Base-by-base conservation (phyloP, 371 early-diverging fungal genomes). In the Apophysomyces elegans region DNA sequence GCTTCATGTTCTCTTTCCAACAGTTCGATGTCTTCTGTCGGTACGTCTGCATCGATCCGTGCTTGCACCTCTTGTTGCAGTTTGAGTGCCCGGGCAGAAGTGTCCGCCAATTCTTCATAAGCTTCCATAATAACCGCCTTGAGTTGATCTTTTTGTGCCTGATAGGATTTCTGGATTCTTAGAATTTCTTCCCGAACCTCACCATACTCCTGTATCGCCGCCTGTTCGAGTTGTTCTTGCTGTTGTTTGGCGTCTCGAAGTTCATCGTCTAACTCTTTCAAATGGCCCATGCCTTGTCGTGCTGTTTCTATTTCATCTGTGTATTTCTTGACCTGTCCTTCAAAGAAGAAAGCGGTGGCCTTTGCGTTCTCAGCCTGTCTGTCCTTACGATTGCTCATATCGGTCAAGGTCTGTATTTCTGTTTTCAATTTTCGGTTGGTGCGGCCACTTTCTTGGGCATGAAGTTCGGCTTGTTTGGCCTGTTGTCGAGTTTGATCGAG, bases 321-420 rank as follows among this genome's bases (percentile, higher is more conserved):
- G 45, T 80, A 83, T 39, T 83, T 83, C 56, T 80, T 83, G 13
- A 83, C 77, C 62, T 83, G 83, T 4, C 83, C 79, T 58, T 83
- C 80, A 63, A 83, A 80, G 47, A 83, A 83, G 63, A 83, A 83
- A 2, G 83, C 78, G 0, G 80, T 83, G 14, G 83, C 83, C 46
- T 83, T 83, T 2, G 83, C 76, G 64, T 83, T 80, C 43, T 83
- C 83, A 5, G 80, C 80, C 37, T 83, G 83, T 50, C 83, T 69
- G 63, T 83, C 83, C 61, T 83, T 83, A 39, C 83, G 80, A 21
- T 83, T 78, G 61, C 75, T 74, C 83, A 83, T 80, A 54, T 83
- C 83, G 9, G 80, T 83, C 6, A 83, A 46, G 0, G 83, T 83
- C 59, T 83, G 83, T 39, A 83, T 77, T 62, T 83, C 83, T 32